Evolutionary conservation across 2,329 filamentous ascomycete genomes (phyloP).

Genomic region (Botrytis galanthina): DNA sequence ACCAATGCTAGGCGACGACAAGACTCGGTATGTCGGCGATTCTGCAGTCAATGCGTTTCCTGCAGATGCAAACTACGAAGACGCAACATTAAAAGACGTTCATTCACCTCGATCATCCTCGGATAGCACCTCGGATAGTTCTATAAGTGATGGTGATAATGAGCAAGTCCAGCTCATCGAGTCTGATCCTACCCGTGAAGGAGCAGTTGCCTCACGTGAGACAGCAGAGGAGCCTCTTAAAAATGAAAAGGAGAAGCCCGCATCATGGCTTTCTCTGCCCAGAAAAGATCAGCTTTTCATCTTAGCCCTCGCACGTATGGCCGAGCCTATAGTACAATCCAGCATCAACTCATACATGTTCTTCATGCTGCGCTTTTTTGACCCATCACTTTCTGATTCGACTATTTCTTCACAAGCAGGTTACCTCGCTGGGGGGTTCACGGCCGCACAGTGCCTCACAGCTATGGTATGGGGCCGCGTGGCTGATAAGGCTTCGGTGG

Average conservation of each 20-base stretch:
- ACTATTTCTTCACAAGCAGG: background rate
- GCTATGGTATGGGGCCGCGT: constrained; percentile 4
- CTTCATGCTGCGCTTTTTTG: constrained; percentile 2
- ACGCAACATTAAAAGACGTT: background rate
- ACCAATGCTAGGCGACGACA: background rate
- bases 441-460: background rate
- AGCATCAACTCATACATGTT: constrained; percentile 11
- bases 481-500: background rate
- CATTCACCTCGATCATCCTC: background rate
- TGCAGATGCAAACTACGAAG: background rate
- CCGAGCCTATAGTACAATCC: constrained; percentile 7
- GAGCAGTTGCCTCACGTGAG: background rate
- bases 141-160: background rate
- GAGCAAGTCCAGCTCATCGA: background rate
- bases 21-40: background rate
- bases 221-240: background rate
- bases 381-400: background rate
- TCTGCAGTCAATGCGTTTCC: background rate
- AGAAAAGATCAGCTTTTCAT: background rate
- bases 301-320: constrained; percentile 1
- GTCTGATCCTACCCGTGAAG: background rate
- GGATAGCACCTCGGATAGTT: background rate
- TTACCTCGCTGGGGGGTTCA: background rate
- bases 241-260: background rate
- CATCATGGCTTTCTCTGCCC: background rate